Conservation (phyloP, 176 grass and related monocot genomes). For the Poa annua region DNA sequence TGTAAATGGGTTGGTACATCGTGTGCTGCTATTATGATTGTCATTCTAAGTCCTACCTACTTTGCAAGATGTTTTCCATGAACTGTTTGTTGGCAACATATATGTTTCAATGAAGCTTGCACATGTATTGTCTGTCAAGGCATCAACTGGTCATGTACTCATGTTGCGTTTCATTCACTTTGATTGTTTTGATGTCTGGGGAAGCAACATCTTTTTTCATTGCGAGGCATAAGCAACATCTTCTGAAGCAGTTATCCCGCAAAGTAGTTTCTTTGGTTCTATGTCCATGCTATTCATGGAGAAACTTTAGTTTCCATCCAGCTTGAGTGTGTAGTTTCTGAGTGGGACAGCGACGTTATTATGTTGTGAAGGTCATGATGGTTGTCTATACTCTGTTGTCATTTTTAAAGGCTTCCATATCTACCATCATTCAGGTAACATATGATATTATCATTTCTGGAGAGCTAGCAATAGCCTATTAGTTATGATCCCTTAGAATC, state of each 20-base stretch:
- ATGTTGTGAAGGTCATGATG: slow-evolving; percentile 48
- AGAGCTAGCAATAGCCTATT: slow-evolving; percentile 20
- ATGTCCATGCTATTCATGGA: background rate
- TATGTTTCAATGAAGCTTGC: slow-evolving; percentile 32
- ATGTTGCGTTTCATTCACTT: background rate
- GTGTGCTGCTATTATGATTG: slow-evolving; percentile 37
- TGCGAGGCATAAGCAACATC: background rate
- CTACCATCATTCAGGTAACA: slow-evolving; percentile 43
- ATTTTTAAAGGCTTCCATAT: slow-evolving; percentile 29
- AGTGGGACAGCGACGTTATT: slow-evolving; percentile 46
- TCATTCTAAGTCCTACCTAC: slow-evolving; percentile 6
- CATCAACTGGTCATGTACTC: background rate
- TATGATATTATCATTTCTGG: slow-evolving; percentile 44
- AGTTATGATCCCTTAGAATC: slow-evolving; percentile 69
- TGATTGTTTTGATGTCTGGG: background rate
- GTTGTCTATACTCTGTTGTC: slow-evolving; percentile 25
- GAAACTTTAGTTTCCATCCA: slow-evolving; percentile 23
- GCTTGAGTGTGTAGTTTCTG: slow-evolving; percentile 21
- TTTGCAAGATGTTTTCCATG: slow-evolving; percentile 18
- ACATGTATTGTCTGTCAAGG: slow-evolving; percentile 11
- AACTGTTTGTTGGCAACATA: background rate
- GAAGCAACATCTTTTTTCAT: background rate
- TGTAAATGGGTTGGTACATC: slow-evolving; percentile 66
- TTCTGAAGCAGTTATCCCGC: background rate
- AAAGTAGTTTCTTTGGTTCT: background rate